Base-by-base conservation (phyloP, 2,329 filamentous ascomycete genomes). In the Diaporthe aspalathi region DNA sequence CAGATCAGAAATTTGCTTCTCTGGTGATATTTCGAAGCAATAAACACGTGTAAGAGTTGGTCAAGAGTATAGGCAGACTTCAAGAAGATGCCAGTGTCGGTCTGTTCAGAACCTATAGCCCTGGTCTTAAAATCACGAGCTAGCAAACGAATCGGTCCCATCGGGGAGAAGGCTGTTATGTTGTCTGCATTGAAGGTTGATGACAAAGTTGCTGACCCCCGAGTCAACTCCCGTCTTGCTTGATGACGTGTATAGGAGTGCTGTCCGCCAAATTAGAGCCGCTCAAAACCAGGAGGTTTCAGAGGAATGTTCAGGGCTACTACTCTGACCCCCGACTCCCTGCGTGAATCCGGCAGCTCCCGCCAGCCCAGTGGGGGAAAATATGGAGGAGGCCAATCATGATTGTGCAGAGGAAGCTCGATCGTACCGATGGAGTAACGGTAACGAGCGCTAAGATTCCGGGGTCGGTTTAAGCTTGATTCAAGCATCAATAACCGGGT, bases 341-440 rank as follows among this genome's bases (percentile, higher is more conserved):
- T 65, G 60, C 22, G 60, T 16, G 14, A 50, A 65, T 65, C 60
- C 60, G 60, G 60, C n/a, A 49, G 45, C 60, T 65, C 43, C 60
- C 60, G 60, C 43, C 43, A 20, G 60, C 60, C 43, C 12, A 32
- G 49, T 22, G 29, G 38, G 20, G 60, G 43, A 63, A 63, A 38
- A 63, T 43, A 38, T 22, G 7, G 11, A 49, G 1, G 27, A 63
- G 9, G 57, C 57, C 57, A 63, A 63, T 63, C 57, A 63, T 4
- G 47, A 16, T 8, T 14, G n/a, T 20, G 17, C 20, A 32, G 20
- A 4, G 43, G 20, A 20, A 27, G 43, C 60, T 32, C 20, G 27
- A 24, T 63, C 60, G n/a, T 49, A 63, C 60, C 43, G n/a, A 63
- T 49, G 27, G 60, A 49, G 60, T 49, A 63, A 63, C 12, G n/a